Base-by-base conservation (phyloP, 352 stramenopile species). In the Blastocystis sp. region DNA sequence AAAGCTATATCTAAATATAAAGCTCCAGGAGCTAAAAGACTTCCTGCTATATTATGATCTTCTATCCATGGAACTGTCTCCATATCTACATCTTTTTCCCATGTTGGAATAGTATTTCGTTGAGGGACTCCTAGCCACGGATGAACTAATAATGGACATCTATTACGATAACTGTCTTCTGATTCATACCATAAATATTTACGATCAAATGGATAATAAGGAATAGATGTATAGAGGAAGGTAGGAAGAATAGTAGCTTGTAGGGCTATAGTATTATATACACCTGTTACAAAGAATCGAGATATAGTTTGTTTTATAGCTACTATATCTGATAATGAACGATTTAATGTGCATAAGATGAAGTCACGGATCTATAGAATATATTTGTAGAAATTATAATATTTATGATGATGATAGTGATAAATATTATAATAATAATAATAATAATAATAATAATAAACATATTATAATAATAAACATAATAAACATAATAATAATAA, bases 201-300 rank as follows among this genome's bases (percentile, higher is more conserved):
- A 0, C 52, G 52, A 32, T 62, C 52, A n/a, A 62, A 62, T n/a
- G 52, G 33, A 19, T 62, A 62, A 19, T 62, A 42, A 4, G 52
- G 52, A 1, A 62, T 24, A 9, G 39, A 16, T 25, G 13, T 46
- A 21, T 25, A 46, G 7, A 25, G 39, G 1, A 46, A n/a, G n/a
- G n/a, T n/a, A n/a, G n/a, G n/a, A n/a, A n/a, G n/a, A n/a, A n/a
- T n/a, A n/a, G n/a, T n/a, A n/a, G n/a, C n/a, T n/a, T n/a, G n/a
- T n/a, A n/a, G n/a, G n/a, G n/a, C n/a, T n/a, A n/a, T n/a, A n/a
- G n/a, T n/a, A n/a, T n/a, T n/a, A n/a, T n/a, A n/a, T n/a, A n/a
- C n/a, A n/a, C n/a, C n/a, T n/a, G n/a, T n/a, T n/a, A n/a, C n/a
- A n/a, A n/a, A n/a, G n/a, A n/a, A n/a, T n/a, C n/a, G n/a, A n/a